Percentiles rank a stretch among this genome's conserved stretches.
Conservation (phyloP, 2,329 filamentous ascomycete genomes). For the Phialophora chinensis region DNA sequence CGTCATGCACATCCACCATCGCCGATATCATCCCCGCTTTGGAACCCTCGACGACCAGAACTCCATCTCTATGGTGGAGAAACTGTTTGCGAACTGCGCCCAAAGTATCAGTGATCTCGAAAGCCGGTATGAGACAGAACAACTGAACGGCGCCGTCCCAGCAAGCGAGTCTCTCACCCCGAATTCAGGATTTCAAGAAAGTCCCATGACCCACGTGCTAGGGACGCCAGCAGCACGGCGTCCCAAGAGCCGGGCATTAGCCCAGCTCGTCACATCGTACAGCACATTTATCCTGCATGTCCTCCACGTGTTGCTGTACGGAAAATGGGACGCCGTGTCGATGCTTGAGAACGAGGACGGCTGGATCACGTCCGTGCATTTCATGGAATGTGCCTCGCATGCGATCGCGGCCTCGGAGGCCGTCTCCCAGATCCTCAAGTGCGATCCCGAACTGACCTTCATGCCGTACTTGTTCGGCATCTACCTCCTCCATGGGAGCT, state of each 20-base stretch:
- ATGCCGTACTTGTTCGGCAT: slow-evolving; percentile 62
- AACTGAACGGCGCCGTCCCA: slow-evolving; percentile 16
- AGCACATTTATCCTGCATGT: slow-evolving; percentile 57
- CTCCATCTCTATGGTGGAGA: slow-evolving; percentile 39
- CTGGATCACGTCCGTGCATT: slow-evolving; percentile 55
- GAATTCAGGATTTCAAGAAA: slow-evolving; percentile 44
- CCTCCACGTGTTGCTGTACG: slow-evolving; percentile 55
- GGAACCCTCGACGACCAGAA: slow-evolving; percentile 42
- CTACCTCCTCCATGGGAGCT: slow-evolving; percentile 59
- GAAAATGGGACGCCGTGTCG: slow-evolving; percentile 57
- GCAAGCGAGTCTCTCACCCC: slow-evolving; percentile 27
- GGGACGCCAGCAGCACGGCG: slow-evolving; percentile 23
- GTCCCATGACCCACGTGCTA: slow-evolving; percentile 15
- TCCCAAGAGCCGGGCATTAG: slow-evolving; percentile 41
- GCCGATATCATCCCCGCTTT: slow-evolving; percentile 52
- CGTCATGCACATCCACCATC: slow-evolving; percentile 56
- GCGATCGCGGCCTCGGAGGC: slow-evolving; percentile 56
- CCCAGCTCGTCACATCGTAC: slow-evolving; percentile 53
- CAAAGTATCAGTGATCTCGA: slow-evolving; percentile 48
- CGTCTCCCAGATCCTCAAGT: slow-evolving; percentile 53
- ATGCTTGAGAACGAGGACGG: slow-evolving; percentile 58
- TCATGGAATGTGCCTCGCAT: slow-evolving; percentile 52
- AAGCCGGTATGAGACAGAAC: slow-evolving; percentile 45
- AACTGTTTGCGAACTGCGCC: slow-evolving; percentile 36
- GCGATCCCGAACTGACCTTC: slow-evolving; percentile 58